These are phyloP conservation scores for Apiospora kogelbergensis DNA, from an alignment of 2,329 filamentous ascomycete species.

Conservation along the genomic window DNA sequence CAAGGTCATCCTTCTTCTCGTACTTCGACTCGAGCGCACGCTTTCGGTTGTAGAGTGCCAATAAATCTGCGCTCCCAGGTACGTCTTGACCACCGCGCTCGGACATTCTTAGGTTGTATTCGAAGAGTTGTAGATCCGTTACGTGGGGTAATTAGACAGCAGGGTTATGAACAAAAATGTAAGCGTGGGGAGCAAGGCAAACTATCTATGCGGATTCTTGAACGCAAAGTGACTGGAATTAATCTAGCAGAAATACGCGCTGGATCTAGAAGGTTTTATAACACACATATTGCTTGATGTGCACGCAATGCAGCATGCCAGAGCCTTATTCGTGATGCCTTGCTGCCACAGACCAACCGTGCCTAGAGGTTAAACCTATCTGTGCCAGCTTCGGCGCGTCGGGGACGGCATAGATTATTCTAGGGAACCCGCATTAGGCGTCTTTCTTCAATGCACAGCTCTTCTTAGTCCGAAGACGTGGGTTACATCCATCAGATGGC, in stretches of 20 bases:
- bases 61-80: neutral
- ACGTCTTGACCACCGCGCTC: neutral
- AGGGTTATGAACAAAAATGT: neutral
- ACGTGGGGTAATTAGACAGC: neutral
- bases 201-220: neutral
- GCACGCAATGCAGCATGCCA: neutral
- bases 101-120: neutral
- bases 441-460: neutral
- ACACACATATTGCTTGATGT: neutral
- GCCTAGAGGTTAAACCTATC: neutral
- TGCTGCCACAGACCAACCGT: neutral
- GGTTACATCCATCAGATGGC: neutral
- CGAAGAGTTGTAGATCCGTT: neutral
- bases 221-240: neutral
- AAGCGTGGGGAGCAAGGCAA: neutral
- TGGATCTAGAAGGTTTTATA: neutral
- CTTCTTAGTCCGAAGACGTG: neutral
- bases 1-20: neutral
- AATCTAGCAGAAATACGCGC: neutral
- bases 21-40: neutral
- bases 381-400: neutral
- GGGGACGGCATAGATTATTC: neutral
- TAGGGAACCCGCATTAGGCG: neutral
- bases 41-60: neutral
- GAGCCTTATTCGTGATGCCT: neutral